phyloP scores from a whole-genome alignment of 805 yeast genomes.

The Cyberlindnera maritima region DNA sequence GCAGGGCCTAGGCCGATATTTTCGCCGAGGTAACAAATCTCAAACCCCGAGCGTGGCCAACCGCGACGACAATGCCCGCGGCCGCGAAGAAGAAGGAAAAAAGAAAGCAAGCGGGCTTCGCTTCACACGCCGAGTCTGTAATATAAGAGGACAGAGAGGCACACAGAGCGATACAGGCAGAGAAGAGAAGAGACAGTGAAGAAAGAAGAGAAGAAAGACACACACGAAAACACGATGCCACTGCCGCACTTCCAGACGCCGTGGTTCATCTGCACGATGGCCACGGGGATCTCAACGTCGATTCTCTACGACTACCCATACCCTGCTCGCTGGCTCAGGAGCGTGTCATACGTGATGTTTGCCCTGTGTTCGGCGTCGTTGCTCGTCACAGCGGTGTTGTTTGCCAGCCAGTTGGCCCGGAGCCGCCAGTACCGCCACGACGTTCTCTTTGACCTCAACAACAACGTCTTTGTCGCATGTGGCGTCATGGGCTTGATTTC shows the following conservation, averaged over 20 bases:
- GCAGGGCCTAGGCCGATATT: no score
- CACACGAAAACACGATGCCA: not conserved
- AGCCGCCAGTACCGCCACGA: constrained; percentile 30
- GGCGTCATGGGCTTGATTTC: constrained; percentile 78
- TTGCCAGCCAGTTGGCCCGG: constrained; percentile 34
- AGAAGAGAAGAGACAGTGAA: not conserved
- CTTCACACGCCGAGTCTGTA: no score
- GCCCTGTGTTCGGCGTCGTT: constrained; percentile 52
- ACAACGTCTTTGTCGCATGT: constrained; percentile 71
- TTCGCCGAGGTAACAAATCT: no score
- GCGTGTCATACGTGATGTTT: constrained; percentile 61
- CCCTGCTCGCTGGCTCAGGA: constrained; percentile 53
- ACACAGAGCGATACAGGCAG: no score
- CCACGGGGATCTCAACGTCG: constrained; percentile 69
- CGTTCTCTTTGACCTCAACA: constrained; percentile 33
- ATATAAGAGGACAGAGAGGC: no score
- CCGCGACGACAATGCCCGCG: no score
- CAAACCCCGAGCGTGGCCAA: no score
- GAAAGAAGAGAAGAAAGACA: no score
- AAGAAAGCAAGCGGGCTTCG: no score
- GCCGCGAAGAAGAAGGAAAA: no score
- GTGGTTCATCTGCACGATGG: constrained; percentile 83
- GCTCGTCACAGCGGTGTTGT: constrained; percentile 39
- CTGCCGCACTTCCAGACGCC: constrained; percentile 9
- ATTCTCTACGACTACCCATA: constrained; percentile 67